These are phyloP conservation scores for Podila clonocystis DNA, from an alignment of 192 early-diverging fungal genomes.

Conservation along the genomic window DNA sequence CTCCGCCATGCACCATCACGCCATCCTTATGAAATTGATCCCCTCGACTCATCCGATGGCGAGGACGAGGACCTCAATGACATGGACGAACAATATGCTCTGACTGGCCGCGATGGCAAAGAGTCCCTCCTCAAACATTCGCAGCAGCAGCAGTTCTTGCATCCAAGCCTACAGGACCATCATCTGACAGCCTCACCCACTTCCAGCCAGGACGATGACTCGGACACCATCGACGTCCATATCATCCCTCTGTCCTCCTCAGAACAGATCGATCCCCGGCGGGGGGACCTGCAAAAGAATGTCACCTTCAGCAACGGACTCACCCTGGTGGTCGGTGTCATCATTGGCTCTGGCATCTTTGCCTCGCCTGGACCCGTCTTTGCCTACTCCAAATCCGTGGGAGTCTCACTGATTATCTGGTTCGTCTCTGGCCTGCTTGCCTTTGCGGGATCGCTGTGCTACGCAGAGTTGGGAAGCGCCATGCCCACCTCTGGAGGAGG, in stretches of 20 bases:
- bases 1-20: conserved; percentile 16
- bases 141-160: conserved; percentile 7
- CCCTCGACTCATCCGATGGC: conserved; percentile 48
- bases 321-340: conserved; percentile 75
- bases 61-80: conserved; percentile 38
- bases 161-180: not conserved
- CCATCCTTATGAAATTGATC: conserved; percentile 47
- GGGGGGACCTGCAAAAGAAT: conserved; percentile 61
- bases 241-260: conserved; percentile 48
- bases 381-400: conserved; percentile 68
- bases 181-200: not conserved
- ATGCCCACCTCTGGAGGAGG: conserved; percentile 85
- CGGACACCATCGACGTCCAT: conserved; percentile 44
- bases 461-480: conserved; percentile 91
- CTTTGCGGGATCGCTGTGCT: conserved; percentile 85
- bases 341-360: conserved; percentile 87
- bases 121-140: conserved; percentile 34
- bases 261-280: conserved; percentile 44
- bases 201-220: conserved; percentile 17
- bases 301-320: conserved; percentile 72
- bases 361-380: conserved; percentile 81
- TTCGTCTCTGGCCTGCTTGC: conserved; percentile 77
- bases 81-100: conserved; percentile 27
- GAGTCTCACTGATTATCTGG: conserved; percentile 82
- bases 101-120: conserved; percentile 24